Evolutionary conservation across 768 basidiomycete species (phyloP), one percentile per base, ranked within the genome.

Genomic region (Paxillus ammoniavirescens): DNA sequence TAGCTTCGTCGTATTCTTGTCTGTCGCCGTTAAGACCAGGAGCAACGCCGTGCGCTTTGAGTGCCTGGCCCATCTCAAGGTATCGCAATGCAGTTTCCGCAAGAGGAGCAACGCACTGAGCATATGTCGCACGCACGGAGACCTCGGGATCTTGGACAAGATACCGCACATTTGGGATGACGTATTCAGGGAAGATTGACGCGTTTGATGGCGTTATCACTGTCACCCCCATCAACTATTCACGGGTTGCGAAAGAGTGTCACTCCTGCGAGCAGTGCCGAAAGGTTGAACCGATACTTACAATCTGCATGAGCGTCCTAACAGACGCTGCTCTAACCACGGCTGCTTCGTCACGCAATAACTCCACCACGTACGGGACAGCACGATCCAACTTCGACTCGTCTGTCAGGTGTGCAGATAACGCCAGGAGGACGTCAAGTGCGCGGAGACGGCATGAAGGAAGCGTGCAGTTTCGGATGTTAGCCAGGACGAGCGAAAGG

Each of bases 331-430:
- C 79, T n/a, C 96, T 83, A 2, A 99, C 95, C 8, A 83, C 70
- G 0, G 93, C 83, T 1, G 83, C 80, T 17, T 95, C 94, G 62
- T 99, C 95, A 55, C 89, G 85, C 17, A 97, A 70, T 5, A 98
- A 75, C 37, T 94, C 91, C 2, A 98, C 86, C 26, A 95, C 81
- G 60, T 94, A 98, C 0, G 97, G 97, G 2, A 96, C 78, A 75
- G 97, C 83, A 2, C 95, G 83, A 66, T 99, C 97, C 48, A 98
- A 73, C 66, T 95, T 95, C 3, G 94, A 93, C 69, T 98, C 97
- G 63, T 98, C 97, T 0, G 92, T 92, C 35, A 98, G 75, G 61
- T 89, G 88, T 10, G 82, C 79, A 8, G 83, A 80, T 14, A 98
- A 75, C 1, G 91, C 90, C 23, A 97, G 78, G 52, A 97, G 87